Evolutionary conservation across 768 basidiomycete genomes (phyloP).

Genomic region (Phylloporus arenicola): DNA sequence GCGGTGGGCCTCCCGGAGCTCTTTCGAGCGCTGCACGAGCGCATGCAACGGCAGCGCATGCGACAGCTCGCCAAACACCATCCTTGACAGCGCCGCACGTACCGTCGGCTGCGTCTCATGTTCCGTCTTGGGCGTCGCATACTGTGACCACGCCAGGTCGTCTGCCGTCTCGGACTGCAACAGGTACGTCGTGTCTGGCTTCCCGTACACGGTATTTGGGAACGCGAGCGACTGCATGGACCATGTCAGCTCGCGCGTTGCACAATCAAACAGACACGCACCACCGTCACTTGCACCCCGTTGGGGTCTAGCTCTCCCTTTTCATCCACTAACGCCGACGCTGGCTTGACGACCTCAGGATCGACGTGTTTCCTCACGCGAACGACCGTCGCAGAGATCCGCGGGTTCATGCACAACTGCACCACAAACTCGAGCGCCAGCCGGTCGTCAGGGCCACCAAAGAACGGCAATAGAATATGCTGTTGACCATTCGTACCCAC

Average conservation of each 20-base stretch:
- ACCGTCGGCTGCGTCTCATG: conserved; percentile 4
- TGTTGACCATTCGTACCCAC: conserved; percentile 31
- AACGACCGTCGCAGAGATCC: conserved; percentile 68
- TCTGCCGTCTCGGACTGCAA: conserved; percentile 82
- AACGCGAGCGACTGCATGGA: conserved; percentile 41
- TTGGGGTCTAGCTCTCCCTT: conserved; percentile 34
- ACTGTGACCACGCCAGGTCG: conserved; percentile 67
- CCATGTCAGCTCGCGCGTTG: background rate
- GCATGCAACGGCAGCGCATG: conserved; percentile 53
- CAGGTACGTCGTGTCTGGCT: conserved; percentile 55
- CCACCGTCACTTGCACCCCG: background rate
- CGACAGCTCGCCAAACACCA: conserved; percentile 51
- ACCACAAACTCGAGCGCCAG: conserved; percentile 75
- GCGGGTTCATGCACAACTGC: conserved; percentile 63
- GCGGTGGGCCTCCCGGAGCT: conserved; percentile 23
- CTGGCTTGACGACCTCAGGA: conserved; percentile 50
- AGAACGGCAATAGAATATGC: conserved; percentile 84
- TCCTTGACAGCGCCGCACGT: conserved; percentile 49
- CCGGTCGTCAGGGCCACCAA: conserved; percentile 92
- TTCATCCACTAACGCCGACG: conserved; percentile 52
- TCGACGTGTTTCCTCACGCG: conserved; percentile 41
- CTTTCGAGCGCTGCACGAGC: conserved; percentile 41
- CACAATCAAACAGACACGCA: conserved; percentile 6
- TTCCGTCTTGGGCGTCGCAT: conserved; percentile 31
- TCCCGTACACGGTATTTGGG: conserved; percentile 70